Evolutionary conservation across 371 early-diverging fungal species (phyloP), one percentile per base, ranked within the genome.

Genomic region (Mortierella sp.): DNA sequence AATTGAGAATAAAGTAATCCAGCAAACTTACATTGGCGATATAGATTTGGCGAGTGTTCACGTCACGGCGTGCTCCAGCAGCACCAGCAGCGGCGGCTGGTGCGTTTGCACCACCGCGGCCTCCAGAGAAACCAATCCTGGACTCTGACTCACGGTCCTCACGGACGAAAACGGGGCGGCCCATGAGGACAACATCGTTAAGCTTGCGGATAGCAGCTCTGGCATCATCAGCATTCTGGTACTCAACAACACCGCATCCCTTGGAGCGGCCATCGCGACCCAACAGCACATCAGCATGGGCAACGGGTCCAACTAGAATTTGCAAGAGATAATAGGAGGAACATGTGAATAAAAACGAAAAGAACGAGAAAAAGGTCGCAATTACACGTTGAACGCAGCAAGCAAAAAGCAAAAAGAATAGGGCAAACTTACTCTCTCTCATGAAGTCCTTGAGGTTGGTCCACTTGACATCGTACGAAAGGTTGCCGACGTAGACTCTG

Each of bases 161-260:
- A 11, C 96, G 92, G 46, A 97, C 90, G 89, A 95, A 95, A 26
- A 96, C 92, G 37, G 93, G 93, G 78, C 97, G 89, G 21, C 95
- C 96, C 93, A 96, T 93, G 71, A 96, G 90, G 5, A 90, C 89
- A 11, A 92, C 91, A 79, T 95, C 93, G 81, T 93, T 92, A 73
- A 96, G 83, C 61, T 90, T 92, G 48, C 91, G 90, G 86, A 97
- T 97, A 5, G 97, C 96, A 31, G 92, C 82, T 80, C 93, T 90
- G 16, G 96, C 96, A 75, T 96, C 96, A 75, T 96, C 96, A 9
- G 95, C 89, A n/a, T 91, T 92, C 57, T 92, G 89, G 83, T 89
- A 97, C 82, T 96, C 96, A 50, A 96, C 96, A 34, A 96, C 92
- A 69, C 96, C 87, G 31, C 89, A 88, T 10, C 88, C 83, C 50